These are phyloP conservation scores for Serendipita sp. DNA, from an alignment of 768 basidiomycete genomes.

Conservation along the genomic window DNA sequence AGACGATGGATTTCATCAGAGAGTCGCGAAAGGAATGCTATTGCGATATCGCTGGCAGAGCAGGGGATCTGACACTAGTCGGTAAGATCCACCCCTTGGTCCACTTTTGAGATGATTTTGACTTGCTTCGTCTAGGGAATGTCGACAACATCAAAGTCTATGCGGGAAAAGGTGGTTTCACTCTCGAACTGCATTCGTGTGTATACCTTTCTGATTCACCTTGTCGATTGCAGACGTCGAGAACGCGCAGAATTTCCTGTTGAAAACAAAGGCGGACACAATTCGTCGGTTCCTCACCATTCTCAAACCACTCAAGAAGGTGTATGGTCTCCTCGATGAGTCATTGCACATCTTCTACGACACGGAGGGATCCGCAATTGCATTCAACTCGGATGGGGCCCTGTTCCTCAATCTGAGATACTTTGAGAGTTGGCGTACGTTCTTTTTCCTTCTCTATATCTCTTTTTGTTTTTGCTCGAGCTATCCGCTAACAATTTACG, in stretches of 20 bases:
- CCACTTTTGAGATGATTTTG: slow-evolving; percentile 1
- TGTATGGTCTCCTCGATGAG: slow-evolving; percentile 58
- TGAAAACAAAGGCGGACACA: slow-evolving; percentile 14
- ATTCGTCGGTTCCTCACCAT: slow-evolving; percentile 61
- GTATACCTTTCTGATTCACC: neutral
- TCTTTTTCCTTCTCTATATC: neutral
- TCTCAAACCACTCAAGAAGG: slow-evolving; percentile 44
- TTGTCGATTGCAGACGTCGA: slow-evolving; percentile 34
- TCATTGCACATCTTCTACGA: slow-evolving; percentile 84
- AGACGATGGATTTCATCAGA: slow-evolving; percentile 48
- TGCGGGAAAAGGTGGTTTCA: slow-evolving; percentile 33
- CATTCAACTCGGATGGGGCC: slow-evolving; percentile 81
- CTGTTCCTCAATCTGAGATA: slow-evolving; percentile 81
- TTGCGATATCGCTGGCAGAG: slow-evolving; percentile 56
- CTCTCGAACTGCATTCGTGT: neutral
- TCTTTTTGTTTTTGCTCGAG: neutral
- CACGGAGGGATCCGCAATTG: slow-evolving; percentile 60
- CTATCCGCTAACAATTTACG: neutral
- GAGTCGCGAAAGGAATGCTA: slow-evolving; percentile 66
- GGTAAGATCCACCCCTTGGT: slow-evolving; percentile 24
- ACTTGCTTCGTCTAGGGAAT: slow-evolving; percentile 27
- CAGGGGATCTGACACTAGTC: slow-evolving; percentile 40
- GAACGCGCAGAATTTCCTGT: slow-evolving; percentile 21
- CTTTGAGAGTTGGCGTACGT: slow-evolving; percentile 75
- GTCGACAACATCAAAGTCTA: slow-evolving; percentile 50